Percentiles rank a stretch among this genome's conserved stretches.
phyloP scores from a whole-genome alignment of 108 stramenopile genomes.

The Cyclostephanos invisitatus region DNA sequence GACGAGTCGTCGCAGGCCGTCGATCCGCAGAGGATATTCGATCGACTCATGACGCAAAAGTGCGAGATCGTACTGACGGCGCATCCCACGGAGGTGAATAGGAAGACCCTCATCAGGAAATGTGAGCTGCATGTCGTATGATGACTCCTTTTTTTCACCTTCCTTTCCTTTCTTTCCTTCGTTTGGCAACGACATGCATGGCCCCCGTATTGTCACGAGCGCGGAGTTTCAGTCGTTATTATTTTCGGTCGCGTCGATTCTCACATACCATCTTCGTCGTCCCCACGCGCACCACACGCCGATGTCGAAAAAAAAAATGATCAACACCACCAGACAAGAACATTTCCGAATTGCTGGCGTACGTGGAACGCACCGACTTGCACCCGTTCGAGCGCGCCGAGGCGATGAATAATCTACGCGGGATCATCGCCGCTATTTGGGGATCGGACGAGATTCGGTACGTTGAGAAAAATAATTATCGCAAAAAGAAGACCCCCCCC shows the following conservation, averaged over 20 bases:
- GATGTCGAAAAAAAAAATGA: constrained; percentile 42
- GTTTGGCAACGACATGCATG: too few species aligned
- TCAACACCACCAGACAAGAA: too few species aligned
- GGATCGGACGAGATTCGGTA: constrained; percentile 90
- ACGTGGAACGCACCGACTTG: constrained; percentile 72
- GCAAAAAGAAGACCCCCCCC: too few species aligned
- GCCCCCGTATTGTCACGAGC: too few species aligned
- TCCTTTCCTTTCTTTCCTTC: background rate
- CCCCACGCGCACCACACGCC: constrained; percentile 35
- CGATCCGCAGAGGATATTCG: constrained; percentile 66
- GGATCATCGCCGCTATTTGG: constrained; percentile 79
- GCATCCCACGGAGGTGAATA: constrained; percentile 94
- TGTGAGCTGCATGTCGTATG: constrained; percentile 33
- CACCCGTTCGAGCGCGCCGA: constrained; percentile 74
- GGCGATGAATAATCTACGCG: constrained; percentile 62
- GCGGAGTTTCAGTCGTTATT: too few species aligned
- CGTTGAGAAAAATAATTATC: background rate
- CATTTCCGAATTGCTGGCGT: constrained; percentile 58
- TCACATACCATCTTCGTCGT: too few species aligned
- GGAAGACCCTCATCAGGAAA: constrained; percentile 67
- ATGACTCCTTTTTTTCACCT: background rate
- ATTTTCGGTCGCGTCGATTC: background rate
- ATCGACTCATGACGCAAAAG: constrained; percentile 85
- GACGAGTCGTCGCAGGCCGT: constrained; percentile 32
- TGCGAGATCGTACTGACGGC: constrained; percentile 97